A percentile compares a stretch with the other conserved stretches of the same genome.
These are phyloP conservation scores for Coemansia sp. DNA, from an alignment of 192 early-diverging fungal species.

Conservation along the genomic window DNA sequence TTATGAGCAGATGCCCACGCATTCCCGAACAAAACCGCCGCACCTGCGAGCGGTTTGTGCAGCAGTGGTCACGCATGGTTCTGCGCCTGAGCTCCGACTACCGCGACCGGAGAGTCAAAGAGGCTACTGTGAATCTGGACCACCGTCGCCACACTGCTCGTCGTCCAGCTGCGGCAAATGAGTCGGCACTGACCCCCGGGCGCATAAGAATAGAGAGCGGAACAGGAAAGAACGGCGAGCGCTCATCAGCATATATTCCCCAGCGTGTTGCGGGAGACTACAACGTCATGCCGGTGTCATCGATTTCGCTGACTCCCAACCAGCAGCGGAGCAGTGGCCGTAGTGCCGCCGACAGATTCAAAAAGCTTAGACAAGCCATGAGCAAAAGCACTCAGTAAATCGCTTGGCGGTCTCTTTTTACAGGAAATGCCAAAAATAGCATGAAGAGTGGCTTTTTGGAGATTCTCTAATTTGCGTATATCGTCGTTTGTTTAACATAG, in stretches of 20 bases:
- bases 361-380: constrained; percentile 41
- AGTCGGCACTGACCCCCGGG: constrained; percentile 12
- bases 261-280: constrained; percentile 42
- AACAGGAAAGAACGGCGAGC: constrained; percentile 27
- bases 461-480: background rate
- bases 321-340: constrained; percentile 22
- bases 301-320: constrained; percentile 9
- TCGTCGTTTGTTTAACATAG: background rate
- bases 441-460: too few relatives aligned
- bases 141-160: constrained; percentile 7
- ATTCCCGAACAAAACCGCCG: constrained; percentile 69
- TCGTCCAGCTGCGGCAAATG: constrained; percentile 1
- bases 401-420: background rate
- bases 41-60: constrained; percentile 75
- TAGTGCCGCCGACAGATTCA: constrained; percentile 25
- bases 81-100: constrained; percentile 76
- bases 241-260: constrained; percentile 40
- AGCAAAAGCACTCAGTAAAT: constrained; percentile 8
- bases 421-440: too few relatives aligned
- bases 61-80: constrained; percentile 86
- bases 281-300: constrained; percentile 48
- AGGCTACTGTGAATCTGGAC: constrained; percentile 20
- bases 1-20: constrained; percentile 86
- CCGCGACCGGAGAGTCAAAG: constrained; percentile 54
- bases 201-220: constrained; percentile 28